Evolutionary conservation across 2,329 filamentous ascomycete genomes (phyloP).

Genomic region (Colletotrichum shisoi): DNA sequence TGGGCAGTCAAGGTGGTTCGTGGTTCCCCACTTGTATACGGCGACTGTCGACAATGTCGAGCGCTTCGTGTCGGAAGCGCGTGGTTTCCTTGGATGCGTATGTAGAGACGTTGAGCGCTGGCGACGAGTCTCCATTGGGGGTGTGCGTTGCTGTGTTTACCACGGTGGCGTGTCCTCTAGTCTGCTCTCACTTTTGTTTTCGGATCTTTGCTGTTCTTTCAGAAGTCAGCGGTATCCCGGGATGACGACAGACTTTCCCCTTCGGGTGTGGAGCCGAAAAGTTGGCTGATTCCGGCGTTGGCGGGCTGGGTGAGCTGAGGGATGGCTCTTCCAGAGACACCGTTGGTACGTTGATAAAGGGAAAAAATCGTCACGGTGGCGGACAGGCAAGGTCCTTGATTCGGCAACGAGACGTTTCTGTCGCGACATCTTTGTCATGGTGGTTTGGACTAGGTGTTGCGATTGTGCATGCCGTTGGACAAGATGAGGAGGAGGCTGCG

Average conservation of each 20-base stretch:
- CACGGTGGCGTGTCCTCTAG: background rate
- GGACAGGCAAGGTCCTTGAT: slow-evolving; percentile 32
- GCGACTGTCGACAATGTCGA: background rate
- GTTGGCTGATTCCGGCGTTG: slow-evolving; percentile 22
- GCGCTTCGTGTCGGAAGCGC: slow-evolving; percentile 1
- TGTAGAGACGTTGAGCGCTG: background rate
- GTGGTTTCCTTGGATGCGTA: background rate
- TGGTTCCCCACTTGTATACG: background rate
- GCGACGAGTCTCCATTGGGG: slow-evolving; percentile 10
- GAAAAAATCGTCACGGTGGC: slow-evolving; percentile 5
- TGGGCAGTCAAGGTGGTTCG: slow-evolving; percentile 1
- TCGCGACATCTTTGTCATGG: slow-evolving; percentile 29
- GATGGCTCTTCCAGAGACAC: slow-evolving; percentile 12
- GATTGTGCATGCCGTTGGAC: slow-evolving; percentile 2
- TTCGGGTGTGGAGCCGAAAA: slow-evolving; percentile 37
- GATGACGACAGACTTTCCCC: slow-evolving; percentile 39
- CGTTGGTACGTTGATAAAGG: background rate
- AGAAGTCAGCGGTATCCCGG: slow-evolving; percentile 37
- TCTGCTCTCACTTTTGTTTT: background rate
- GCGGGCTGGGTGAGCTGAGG: slow-evolving; percentile 25
- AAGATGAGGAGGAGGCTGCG: slow-evolving; percentile 7
- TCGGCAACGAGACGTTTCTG: slow-evolving; percentile 21
- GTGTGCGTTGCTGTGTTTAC: slow-evolving; percentile 9
- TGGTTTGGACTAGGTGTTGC: background rate
- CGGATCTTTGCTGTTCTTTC: slow-evolving; percentile 22